Percentiles rank a stretch among this genome's conserved stretches.
Conservation (phyloP, 805 yeast genomes). For the Peterozyma toletana region DNA sequence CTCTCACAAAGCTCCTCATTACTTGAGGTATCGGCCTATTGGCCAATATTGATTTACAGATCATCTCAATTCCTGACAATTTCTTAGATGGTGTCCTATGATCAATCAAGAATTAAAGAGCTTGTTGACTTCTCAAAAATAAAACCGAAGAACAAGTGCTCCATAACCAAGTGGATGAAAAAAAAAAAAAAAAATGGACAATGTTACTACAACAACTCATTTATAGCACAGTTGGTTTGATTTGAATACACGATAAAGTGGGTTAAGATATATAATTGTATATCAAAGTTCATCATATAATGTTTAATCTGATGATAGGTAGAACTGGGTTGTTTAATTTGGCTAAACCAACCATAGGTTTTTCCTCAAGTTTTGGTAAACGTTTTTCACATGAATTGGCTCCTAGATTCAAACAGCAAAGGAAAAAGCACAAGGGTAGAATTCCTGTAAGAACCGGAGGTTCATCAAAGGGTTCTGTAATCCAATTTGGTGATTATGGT, state of each 20-base stretch:
- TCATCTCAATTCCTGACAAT: background rate
- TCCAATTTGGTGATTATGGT: constrained; percentile 80
- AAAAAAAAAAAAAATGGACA: background rate
- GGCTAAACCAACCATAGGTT: background rate
- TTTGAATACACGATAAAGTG: background rate
- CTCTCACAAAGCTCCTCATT: too few relatives aligned
- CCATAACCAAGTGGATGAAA: background rate
- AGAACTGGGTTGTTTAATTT: too few relatives aligned
- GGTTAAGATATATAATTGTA: too few relatives aligned
- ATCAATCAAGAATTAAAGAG: too few relatives aligned
- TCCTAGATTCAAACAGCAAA: constrained; percentile 62
- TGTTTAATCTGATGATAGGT: too few relatives aligned
- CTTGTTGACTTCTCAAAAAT: background rate
- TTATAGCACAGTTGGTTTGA: background rate
- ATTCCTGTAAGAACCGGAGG: constrained; percentile 95
- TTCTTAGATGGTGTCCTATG: too few relatives aligned
- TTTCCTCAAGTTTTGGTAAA: constrained; percentile 13
- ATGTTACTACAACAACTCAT: background rate
- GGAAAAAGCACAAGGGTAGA: constrained; percentile 88
- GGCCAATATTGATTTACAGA: background rate
- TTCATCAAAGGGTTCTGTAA: constrained; percentile 77
- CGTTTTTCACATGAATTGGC: constrained; percentile 64
- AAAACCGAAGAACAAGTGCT: background rate
- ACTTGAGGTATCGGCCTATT: background rate
- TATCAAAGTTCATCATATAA: too few relatives aligned